phyloP scores from a whole-genome alignment of 2,329 filamentous ascomycete genomes.

The Botrytis elliptica region DNA sequence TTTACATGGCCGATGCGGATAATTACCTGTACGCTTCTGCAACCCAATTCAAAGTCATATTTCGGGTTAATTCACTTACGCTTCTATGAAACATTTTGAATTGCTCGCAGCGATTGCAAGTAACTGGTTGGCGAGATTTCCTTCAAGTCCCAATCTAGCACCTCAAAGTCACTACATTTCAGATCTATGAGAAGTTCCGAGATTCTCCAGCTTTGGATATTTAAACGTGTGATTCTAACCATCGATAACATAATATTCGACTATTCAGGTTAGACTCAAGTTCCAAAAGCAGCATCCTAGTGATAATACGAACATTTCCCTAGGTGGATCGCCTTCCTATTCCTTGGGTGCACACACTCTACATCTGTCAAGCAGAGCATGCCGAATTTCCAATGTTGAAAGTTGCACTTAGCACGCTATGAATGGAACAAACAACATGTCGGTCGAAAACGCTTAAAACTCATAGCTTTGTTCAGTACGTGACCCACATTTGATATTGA shows the following conservation, averaged over 20 bases:
- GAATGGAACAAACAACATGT: not conserved
- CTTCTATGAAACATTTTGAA: not conserved
- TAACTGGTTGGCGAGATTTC: not conserved
- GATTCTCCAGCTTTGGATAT: no score
- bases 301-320: not conserved
- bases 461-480: not conserved
- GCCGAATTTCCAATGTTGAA: not conserved
- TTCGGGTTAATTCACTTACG: not conserved
- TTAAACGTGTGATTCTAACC: no score
- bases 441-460: not conserved
- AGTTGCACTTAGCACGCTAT: not conserved
- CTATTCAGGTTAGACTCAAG: not conserved
- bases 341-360: not conserved
- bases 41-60: not conserved
- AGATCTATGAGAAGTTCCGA: fast-evolving
- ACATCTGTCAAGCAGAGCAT: not conserved
- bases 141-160: not conserved
- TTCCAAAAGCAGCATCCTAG: not conserved
- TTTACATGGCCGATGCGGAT: not conserved
- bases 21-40: not conserved
- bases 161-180: not conserved
- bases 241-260: no score
- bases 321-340: not conserved
- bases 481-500: not conserved
- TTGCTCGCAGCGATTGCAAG: not conserved